These are phyloP conservation scores for Rheum nobile DNA, from an alignment of 148 eudicot species.

Conservation along the genomic window DNA sequence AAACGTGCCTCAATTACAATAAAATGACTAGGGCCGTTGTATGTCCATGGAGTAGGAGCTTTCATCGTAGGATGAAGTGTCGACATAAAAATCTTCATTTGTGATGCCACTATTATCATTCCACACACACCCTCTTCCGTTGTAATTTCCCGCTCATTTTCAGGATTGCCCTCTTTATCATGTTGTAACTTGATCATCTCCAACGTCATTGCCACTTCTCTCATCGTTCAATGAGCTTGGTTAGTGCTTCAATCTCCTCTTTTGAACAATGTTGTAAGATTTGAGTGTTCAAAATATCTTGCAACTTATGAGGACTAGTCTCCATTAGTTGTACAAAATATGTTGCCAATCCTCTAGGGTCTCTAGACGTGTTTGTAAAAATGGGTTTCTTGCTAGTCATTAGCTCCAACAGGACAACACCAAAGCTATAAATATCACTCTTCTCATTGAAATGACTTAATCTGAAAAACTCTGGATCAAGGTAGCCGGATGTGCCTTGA, in stretches of 20 bases:
- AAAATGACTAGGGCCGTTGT: neutral
- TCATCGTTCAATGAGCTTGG: constrained; percentile 4
- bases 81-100: neutral
- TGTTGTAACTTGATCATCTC: neutral
- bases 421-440: neutral
- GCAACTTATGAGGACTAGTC: neutral
- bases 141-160: neutral
- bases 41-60: neutral
- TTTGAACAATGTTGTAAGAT: neutral
- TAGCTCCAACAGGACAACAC: constrained; percentile 1
- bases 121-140: neutral
- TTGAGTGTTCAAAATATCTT: neutral
- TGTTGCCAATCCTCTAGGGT: neutral
- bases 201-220: neutral
- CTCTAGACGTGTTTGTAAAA: neutral
- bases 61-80: neutral
- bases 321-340: neutral
- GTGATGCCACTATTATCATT: neutral
- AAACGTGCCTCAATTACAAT: neutral
- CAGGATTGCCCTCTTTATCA: neutral
- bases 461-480: neutral
- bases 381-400: neutral
- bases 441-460: neutral
- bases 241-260: neutral
- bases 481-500: neutral